A percentile compares a stretch with the other conserved stretches of the same genome.
These are phyloP conservation scores for Allantophomopsis lycopodina DNA, from an alignment of 2,329 filamentous ascomycete species.

Conservation along the genomic window DNA sequence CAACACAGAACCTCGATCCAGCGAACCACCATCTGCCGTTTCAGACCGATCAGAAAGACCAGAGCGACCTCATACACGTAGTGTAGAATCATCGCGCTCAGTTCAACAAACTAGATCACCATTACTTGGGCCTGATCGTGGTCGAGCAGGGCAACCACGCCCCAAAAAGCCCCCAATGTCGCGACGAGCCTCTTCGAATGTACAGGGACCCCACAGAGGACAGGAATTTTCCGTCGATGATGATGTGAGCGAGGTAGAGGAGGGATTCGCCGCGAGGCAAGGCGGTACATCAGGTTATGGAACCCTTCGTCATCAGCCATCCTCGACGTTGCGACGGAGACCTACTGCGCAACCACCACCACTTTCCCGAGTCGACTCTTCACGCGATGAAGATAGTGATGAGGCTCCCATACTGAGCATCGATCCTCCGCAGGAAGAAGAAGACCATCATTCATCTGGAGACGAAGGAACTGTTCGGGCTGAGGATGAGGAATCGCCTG, in stretches of 20 bases:
- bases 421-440: conserved; percentile 3
- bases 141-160: conserved; percentile 17
- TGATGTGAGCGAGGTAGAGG: conserved; percentile 66
- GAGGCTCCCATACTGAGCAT: conserved; percentile 6
- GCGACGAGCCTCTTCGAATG: conserved; percentile 61
- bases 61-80: conserved; percentile 13
- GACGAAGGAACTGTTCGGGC: conserved; percentile 12
- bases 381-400: conserved; percentile 24
- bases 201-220: conserved; percentile 61
- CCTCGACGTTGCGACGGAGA: conserved; percentile 33
- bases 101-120: conserved; percentile 14
- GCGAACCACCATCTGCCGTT: conserved; percentile 10
- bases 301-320: conserved; percentile 29
- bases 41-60: neutral
- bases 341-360: conserved; percentile 27
- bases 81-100: conserved; percentile 15
- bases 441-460: conserved; percentile 5
- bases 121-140: conserved; percentile 18
- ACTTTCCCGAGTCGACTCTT: conserved; percentile 32
- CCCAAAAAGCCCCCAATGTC: conserved; percentile 53
- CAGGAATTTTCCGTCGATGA: conserved; percentile 88
- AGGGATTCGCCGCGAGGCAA: conserved; percentile 40
- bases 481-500: conserved; percentile 24
- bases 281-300: conserved; percentile 18
- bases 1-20: conserved; percentile 10